Base-by-base conservation (phyloP, 2,329 filamentous ascomycete species). In the Orbilia quercus region DNA sequence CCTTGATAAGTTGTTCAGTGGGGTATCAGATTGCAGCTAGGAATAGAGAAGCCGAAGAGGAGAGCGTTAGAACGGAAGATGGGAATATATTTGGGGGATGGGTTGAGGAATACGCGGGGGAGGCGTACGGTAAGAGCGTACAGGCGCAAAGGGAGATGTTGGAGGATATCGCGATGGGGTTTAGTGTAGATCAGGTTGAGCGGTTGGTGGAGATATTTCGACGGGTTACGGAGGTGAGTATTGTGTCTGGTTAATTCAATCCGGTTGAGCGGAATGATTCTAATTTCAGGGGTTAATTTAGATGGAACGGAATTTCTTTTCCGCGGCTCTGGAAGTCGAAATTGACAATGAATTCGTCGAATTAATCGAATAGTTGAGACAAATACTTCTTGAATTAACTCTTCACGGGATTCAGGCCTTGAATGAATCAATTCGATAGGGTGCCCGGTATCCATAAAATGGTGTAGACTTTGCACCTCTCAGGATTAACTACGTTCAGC, bases 61-160 rank as follows among this genome's bases (percentile, higher is more conserved):
- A 22, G 11, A 66, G 47, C 9, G 47, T 62, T 14, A 50, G 42
- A 58, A 63, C 83, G 74, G 84, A 84, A 40, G 84, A 89, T 11
- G 87, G 83, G 0, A 96, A 94, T 79, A 84, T 82, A 16, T 98
- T 96, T 82, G 95, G 90, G 89, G 86, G 88, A 48, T 98, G 94
- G 94, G 91, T 98, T 76, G 84, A 93, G 79, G 96, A 91, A 78
- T 98, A 97, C 79, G 86, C 90, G 14, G 90, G 89, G 1, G 88
- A 91, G 0, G 91, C 95, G 79, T 97, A 96, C 76, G 82, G 84
- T 0, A 84, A 88, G 74, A 91, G 91, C 4, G 90, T 96, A 60
- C 83, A 83, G 75, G 84, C 87, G 1, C 91, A 91, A 20, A 87
- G 85, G 62, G 87, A 87, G 73, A 81, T 96, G 28, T 84, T 97